Evolutionary conservation across 345 rosid genomes (phyloP).

Genomic region (Gossypium thurberi): DNA sequence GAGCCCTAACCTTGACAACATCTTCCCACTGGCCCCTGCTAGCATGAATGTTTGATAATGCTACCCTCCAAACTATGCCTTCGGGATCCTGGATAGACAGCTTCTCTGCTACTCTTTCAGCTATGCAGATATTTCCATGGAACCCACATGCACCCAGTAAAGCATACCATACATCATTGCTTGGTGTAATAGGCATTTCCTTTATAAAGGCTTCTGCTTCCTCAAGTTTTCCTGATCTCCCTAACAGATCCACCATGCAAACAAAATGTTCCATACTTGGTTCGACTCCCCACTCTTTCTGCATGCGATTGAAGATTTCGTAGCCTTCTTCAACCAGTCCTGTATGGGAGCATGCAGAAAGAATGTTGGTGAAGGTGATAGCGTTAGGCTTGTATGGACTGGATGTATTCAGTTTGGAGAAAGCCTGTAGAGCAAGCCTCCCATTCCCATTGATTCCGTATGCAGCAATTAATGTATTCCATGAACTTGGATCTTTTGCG

Average conservation of each 20-base stretch:
- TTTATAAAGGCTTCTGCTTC: conserved; percentile 42
- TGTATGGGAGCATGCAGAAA: conserved; percentile 40
- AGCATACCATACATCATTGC: conserved; percentile 18
- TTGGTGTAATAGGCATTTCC: conserved; percentile 18
- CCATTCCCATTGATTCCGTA: conserved; percentile 37
- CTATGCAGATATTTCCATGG: conserved; percentile 9
- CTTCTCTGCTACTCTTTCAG: conserved; percentile 19
- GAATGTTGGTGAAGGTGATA: conserved; percentile 34
- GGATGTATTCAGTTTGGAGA: conserved; percentile 15
- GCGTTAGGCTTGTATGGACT: conserved; percentile 12
- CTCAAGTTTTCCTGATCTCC: conserved; percentile 39
- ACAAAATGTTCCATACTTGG: conserved; percentile 40
- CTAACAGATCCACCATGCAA: conserved; percentile 49
- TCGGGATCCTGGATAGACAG: conserved; percentile 18
- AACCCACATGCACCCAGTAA: conserved; percentile 25
- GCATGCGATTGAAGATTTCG: conserved; percentile 28
- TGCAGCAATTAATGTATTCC: conserved; percentile 41
- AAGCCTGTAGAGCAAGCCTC: conserved; percentile 18
- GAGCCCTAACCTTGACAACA: conserved; percentile 19
- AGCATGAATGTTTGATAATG: conserved; percentile 31
- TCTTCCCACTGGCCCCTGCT: conserved; percentile 27
- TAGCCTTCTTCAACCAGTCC: conserved; percentile 41
- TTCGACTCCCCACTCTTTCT: conserved; percentile 16
- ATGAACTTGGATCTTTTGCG: conserved; percentile 32
- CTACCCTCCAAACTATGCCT: conserved; percentile 25